These are phyloP conservation scores for Trichoderma orchidacearum DNA, from an alignment of 495 filamentous ascomycete genomes.

Conservation along the genomic window DNA sequence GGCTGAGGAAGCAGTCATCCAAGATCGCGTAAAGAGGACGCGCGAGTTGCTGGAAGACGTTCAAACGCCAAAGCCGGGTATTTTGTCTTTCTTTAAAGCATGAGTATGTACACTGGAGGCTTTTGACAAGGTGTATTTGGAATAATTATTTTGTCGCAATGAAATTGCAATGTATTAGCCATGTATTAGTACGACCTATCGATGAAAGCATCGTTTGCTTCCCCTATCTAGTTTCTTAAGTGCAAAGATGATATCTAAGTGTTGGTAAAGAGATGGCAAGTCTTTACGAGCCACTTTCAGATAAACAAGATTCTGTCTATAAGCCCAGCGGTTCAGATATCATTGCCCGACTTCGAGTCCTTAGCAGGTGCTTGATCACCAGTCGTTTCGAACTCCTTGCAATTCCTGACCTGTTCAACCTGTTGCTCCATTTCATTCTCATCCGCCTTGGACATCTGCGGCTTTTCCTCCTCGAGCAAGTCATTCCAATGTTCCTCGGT, in stretches of 20 bases:
- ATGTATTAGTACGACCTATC: too few species aligned
- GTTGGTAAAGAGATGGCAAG: too few species aligned
- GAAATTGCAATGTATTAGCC: too few species aligned
- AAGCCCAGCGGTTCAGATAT: too few species aligned
- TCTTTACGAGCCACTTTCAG: too few species aligned
- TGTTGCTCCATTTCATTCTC: slow-evolving; percentile 2
- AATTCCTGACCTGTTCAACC: neutral
- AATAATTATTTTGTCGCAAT: too few species aligned
- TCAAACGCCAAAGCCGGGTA: slow-evolving; percentile 17
- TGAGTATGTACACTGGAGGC: slow-evolving; percentile 5
- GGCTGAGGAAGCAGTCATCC: slow-evolving; percentile 38
- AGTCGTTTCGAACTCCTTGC: slow-evolving; percentile 1
- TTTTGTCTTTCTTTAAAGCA: slow-evolving; percentile 22
- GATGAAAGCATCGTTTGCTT: too few species aligned
- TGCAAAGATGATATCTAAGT: too few species aligned
- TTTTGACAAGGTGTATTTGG: too few species aligned
- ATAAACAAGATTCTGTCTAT: too few species aligned
- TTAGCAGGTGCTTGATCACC: neutral
- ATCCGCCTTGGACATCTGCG: neutral
- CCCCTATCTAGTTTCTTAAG: too few species aligned
- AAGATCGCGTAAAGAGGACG: slow-evolving; percentile 29
- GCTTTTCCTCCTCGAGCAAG: slow-evolving; percentile 3
- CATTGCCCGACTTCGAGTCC: neutral
- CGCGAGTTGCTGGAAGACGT: slow-evolving; percentile 33
- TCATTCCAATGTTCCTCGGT: neutral